phyloP scores from a whole-genome alignment of 2,329 filamentous ascomycete species.

The Eutypa lata region DNA sequence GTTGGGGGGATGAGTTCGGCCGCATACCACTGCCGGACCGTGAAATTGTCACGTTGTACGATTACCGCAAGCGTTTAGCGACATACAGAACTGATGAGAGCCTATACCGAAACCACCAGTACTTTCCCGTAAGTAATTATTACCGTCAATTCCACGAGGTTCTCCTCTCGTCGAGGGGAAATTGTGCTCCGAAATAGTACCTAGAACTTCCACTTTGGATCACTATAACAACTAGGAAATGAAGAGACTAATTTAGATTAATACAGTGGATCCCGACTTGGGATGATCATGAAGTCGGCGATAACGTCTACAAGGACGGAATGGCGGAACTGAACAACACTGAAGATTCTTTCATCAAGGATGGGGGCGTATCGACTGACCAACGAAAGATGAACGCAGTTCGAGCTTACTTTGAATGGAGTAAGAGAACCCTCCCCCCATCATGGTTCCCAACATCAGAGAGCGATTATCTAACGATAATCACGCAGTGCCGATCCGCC shows the following conservation, averaged over 20 bases:
- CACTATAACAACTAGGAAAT: no score
- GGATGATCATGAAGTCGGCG: constrained; percentile 63
- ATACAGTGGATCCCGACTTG: constrained; percentile 66
- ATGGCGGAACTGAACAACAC: constrained; percentile 61
- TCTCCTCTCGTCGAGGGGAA: no score
- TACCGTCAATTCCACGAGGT: no score
- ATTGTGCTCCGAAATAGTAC: no score
- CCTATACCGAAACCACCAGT: constrained; percentile 51
- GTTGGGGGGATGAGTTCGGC: constrained; percentile 48
- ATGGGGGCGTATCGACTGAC: constrained; percentile 62
- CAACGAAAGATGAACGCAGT: constrained; percentile 72
- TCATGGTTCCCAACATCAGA: no score
- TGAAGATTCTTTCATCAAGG: constrained; percentile 59
- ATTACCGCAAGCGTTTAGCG: constrained; percentile 57
- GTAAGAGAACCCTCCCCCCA: no score
- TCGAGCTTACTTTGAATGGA: constrained; percentile 67
- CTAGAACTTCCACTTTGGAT: no score
- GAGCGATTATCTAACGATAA: no score
- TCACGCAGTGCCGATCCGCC: constrained; percentile 46
- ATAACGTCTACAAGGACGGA: constrained; percentile 64
- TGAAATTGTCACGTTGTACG: constrained; percentile 49
- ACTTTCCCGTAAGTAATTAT: no score
- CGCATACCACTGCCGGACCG: constrained; percentile 52
- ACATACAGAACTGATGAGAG: constrained; percentile 61
- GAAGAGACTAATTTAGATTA: no score